These are phyloP conservation scores for Elsinoe necatrix DNA, from an alignment of 2,329 filamentous ascomycete species.

Conservation along the genomic window DNA sequence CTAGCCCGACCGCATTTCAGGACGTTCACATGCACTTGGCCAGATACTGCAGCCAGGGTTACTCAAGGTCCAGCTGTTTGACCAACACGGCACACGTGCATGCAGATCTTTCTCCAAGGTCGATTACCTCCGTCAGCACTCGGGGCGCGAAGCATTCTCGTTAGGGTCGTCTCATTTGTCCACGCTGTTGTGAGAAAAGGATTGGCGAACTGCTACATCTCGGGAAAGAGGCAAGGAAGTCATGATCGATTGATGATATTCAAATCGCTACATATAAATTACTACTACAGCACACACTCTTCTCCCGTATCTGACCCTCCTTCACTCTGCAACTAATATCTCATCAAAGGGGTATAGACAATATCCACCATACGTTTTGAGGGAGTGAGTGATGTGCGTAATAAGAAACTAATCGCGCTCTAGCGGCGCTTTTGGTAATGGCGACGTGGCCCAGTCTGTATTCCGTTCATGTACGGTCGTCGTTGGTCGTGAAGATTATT, in stretches of 20 bases:
- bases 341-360: constrained; percentile 13
- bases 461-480: constrained; percentile 12
- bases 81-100: too few species aligned
- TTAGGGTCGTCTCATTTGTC: too few species aligned
- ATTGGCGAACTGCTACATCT: too few species aligned
- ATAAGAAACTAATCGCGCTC: background rate
- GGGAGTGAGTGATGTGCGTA: background rate
- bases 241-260: background rate
- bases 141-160: too few species aligned
- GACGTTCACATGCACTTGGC: too few species aligned
- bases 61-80: too few species aligned
- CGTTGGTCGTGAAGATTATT: constrained; percentile 11
- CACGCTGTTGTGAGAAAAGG: too few species aligned
- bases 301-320: background rate
- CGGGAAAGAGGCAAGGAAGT: too few species aligned
- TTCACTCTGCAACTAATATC: background rate
- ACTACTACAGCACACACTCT: constrained; percentile 10
- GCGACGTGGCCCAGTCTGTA: background rate
- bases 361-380: background rate
- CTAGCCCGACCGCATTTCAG: too few species aligned
- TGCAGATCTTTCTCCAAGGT: too few species aligned
- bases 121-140: too few species aligned
- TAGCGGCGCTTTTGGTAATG: background rate
- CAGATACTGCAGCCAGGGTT: too few species aligned
- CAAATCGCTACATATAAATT: constrained; percentile 5